Conservation (phyloP, 495 filamentous ascomycete species). For the Lichenothelia convexa region DNA sequence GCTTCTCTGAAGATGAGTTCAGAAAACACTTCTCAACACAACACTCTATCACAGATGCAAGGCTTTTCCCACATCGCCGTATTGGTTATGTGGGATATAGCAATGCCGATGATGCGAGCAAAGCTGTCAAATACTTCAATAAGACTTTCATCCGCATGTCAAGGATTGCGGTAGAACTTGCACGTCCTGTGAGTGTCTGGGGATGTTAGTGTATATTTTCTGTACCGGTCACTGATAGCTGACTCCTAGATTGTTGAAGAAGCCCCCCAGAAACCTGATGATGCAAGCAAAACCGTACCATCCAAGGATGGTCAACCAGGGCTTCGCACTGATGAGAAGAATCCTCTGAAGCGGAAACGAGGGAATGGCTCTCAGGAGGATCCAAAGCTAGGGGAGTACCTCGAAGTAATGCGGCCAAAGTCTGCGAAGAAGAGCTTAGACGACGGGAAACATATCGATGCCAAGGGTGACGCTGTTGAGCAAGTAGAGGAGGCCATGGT, state of each 20-base stretch:
- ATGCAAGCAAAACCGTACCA: slow-evolving; percentile 9
- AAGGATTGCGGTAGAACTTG: slow-evolving; percentile 82
- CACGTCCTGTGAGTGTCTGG: slow-evolving; percentile 36
- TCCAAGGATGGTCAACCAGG: background rate
- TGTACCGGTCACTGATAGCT: background rate
- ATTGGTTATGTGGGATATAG: slow-evolving; percentile 97
- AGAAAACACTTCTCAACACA: slow-evolving; percentile 69
- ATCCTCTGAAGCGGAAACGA: slow-evolving; percentile 37
- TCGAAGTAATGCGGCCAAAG: slow-evolving; percentile 59
- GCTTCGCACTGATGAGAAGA: background rate
- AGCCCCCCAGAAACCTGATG: too few relatives aligned
- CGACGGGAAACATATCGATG: too few relatives aligned
- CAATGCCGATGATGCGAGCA: slow-evolving; percentile 53
- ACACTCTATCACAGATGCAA: slow-evolving; percentile 68
- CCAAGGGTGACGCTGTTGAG: too few relatives aligned
- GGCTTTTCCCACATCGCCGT: slow-evolving; percentile 67
- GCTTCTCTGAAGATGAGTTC: slow-evolving; percentile 56
- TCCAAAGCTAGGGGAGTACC: slow-evolving; percentile 68
- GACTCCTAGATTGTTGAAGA: slow-evolving; percentile 16
- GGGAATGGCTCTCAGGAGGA: slow-evolving; percentile 34
- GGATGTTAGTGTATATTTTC: background rate
- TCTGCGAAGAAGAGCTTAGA: too few relatives aligned
- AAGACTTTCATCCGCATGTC: slow-evolving; percentile 90
- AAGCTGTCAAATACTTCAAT: slow-evolving; percentile 87
- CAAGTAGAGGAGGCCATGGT: too few relatives aligned